Conservation (phyloP, 2,329 filamentous ascomycete species). For the Trichoderma sp. region DNA sequence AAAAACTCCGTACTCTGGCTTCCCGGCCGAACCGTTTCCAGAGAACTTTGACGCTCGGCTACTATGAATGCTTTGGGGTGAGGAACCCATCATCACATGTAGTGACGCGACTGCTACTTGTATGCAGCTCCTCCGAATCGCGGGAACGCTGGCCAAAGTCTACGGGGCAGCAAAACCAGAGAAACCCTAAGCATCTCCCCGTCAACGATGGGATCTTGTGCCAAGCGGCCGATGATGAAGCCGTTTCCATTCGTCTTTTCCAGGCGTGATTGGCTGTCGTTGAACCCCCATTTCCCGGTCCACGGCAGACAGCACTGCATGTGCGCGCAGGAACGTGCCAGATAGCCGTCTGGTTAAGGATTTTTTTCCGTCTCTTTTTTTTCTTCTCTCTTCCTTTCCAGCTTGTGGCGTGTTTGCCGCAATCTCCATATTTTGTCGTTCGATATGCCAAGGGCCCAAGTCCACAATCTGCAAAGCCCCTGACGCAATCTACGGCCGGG, state of each 20-base stretch:
- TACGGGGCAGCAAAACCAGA: not conserved
- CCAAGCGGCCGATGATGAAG: not conserved
- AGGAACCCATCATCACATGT: too few species aligned
- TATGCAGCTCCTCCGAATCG: not conserved
- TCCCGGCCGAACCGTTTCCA: not conserved
- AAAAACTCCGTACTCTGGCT: too few species aligned
- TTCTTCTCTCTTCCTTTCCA: too few species aligned
- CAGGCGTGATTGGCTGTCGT: slow-evolving; percentile 3
- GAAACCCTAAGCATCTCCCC: not conserved
- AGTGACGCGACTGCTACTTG: not conserved
- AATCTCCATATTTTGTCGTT: slow-evolving; percentile 25
- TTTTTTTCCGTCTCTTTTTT: not conserved
- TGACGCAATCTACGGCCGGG: slow-evolving; percentile 12
- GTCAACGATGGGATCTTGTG: not conserved
- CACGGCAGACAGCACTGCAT: slow-evolving; percentile 19
- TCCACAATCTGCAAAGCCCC: slow-evolving; percentile 18
- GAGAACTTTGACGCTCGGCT: not conserved
- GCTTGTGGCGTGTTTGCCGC: slow-evolving; percentile 18
- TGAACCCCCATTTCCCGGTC: slow-evolving; percentile 15
- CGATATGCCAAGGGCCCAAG: slow-evolving; percentile 20
- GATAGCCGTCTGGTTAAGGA: not conserved
- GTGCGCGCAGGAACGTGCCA: not conserved
- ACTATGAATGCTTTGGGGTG: not conserved
- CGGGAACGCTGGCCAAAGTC: not conserved
- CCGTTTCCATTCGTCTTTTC: not conserved